These are phyloP conservation scores for Pichia exigua DNA, from an alignment of 805 yeast genomes.

Conservation along the genomic window DNA sequence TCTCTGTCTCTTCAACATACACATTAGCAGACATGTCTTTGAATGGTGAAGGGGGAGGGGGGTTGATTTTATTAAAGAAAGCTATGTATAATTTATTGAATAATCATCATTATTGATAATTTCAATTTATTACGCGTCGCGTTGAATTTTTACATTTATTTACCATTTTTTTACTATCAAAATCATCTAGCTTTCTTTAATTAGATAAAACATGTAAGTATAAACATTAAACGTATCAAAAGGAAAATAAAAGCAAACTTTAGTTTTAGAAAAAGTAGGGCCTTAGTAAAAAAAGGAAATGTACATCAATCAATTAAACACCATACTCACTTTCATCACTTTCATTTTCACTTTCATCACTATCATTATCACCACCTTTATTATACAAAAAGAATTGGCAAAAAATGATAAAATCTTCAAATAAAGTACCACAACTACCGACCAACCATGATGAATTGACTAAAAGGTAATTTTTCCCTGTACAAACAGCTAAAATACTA, in stretches of 20 bases:
- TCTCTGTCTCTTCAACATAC: slow-evolving; percentile 7
- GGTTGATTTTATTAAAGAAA: neutral
- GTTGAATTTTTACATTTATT: neutral
- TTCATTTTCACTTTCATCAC: slow-evolving; percentile 14
- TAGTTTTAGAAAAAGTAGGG: neutral
- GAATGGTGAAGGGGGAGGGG: neutral
- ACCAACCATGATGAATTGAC: slow-evolving; percentile 90
- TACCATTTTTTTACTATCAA: neutral
- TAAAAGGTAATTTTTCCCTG: slow-evolving; percentile 58
- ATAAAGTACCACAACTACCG: slow-evolving; percentile 83
- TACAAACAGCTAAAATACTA: slow-evolving; percentile 70
- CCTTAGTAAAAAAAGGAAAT: no score
- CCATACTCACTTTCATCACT: slow-evolving; percentile 11
- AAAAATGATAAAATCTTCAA: slow-evolving; percentile 77
- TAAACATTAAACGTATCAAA: neutral
- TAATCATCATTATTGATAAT: no score
- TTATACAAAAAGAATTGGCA: slow-evolving; percentile 77
- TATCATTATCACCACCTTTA: slow-evolving; percentile 19
- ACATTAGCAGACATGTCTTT: slow-evolving; percentile 8
- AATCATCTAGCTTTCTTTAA: neutral
- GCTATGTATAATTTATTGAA: neutral
- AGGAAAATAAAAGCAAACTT: neutral
- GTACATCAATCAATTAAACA: neutral
- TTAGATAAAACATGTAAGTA: no score
- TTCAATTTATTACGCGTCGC: neutral